These are phyloP conservation scores for Aegilops bicornis DNA, from an alignment of 176 grass and related monocot species.

Conservation along the genomic window DNA sequence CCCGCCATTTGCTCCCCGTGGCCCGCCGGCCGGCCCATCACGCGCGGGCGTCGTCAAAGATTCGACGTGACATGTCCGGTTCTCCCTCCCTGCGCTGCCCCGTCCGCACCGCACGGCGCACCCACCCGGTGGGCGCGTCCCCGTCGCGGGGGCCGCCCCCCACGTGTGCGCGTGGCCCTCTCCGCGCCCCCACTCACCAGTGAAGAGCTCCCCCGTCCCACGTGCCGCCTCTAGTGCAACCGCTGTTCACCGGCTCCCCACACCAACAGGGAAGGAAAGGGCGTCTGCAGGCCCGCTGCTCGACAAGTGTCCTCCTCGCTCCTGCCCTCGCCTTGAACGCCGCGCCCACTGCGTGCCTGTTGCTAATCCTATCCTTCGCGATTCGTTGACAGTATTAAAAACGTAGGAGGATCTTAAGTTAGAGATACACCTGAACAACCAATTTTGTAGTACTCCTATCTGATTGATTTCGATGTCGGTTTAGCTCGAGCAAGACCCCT, in stretches of 20 bases:
- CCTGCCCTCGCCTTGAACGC: background rate
- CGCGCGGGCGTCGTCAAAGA: constrained; percentile 6
- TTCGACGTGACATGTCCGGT: constrained; percentile 28
- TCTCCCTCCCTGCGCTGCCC: background rate
- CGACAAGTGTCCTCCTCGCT: constrained; percentile 36
- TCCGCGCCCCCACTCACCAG: background rate
- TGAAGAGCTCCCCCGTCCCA: background rate
- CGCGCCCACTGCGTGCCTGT: background rate
- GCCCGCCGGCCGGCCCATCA: background rate
- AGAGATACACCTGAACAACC: background rate
- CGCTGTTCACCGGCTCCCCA: background rate
- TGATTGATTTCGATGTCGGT: background rate
- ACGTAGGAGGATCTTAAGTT: background rate
- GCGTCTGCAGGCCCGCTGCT: background rate
- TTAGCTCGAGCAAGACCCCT: background rate
- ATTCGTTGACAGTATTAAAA: background rate
- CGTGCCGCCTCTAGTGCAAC: constrained; percentile 6
- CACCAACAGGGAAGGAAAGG: background rate
- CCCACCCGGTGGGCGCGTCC: background rate
- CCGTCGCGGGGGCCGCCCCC: background rate
- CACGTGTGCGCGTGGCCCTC: background rate
- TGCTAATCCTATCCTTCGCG: background rate
- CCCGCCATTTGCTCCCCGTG: background rate
- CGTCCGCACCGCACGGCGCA: background rate
- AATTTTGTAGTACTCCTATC: background rate